A percentile compares a stretch with the other conserved stretches of the same genome.
Conservation (phyloP, 2,329 filamentous ascomycete genomes). For the Delphinella strobiligena region DNA sequence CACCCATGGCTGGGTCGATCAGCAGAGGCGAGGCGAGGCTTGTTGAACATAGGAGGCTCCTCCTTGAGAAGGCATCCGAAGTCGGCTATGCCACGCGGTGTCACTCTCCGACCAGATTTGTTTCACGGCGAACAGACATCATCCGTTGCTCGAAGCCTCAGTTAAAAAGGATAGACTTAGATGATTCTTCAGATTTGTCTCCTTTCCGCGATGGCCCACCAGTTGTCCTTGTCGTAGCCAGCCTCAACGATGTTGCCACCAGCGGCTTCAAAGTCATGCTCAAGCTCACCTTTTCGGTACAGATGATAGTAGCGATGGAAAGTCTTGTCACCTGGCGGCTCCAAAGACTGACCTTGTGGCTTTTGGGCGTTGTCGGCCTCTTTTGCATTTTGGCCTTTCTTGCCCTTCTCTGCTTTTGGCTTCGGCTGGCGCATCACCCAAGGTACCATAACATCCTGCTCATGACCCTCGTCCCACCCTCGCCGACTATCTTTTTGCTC, state of each 20-base stretch:
- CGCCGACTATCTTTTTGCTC: conserved; percentile 79
- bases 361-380: conserved; percentile 17
- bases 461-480: conserved; percentile 73
- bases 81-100: too few species aligned
- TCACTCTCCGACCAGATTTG: too few species aligned
- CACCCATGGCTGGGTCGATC: too few species aligned
- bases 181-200: conserved; percentile 5
- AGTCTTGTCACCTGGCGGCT: conserved; percentile 34
- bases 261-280: conserved; percentile 61
- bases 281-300: conserved; percentile 76
- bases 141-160: not conserved
- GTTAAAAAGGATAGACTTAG: not conserved
- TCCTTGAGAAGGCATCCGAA: too few species aligned
- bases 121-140: too few species aligned
- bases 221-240: conserved; percentile 96
- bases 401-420: conserved; percentile 19
- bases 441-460: conserved; percentile 89
- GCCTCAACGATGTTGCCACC: conserved; percentile 65
- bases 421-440: conserved; percentile 57
- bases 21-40: too few species aligned
- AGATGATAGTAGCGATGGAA: conserved; percentile 93
- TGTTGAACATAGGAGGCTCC: too few species aligned
- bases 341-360: conserved; percentile 16
- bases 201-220: conserved; percentile 64
- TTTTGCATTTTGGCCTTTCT: conserved; percentile 15